These are phyloP conservation scores for Punica granatum DNA, from an alignment of 345 rosid genomes.

Conservation along the genomic window DNA sequence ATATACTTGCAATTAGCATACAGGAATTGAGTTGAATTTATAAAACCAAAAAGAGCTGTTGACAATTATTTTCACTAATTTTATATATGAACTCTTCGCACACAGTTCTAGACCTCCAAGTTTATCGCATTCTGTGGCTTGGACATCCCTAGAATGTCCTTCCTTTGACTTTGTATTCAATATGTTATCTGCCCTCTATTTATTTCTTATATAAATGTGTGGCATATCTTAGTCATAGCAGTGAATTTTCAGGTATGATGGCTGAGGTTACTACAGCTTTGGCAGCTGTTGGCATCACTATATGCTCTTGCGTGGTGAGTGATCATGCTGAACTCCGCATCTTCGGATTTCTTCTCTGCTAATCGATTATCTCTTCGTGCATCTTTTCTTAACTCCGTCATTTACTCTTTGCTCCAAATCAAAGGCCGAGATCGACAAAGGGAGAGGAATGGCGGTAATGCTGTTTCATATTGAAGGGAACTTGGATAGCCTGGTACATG, in stretches of 20 bases:
- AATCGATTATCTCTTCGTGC: background rate
- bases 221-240: too few relatives aligned
- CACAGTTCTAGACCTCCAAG: background rate
- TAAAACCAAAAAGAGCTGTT: background rate
- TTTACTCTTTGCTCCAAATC: background rate
- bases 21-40: background rate
- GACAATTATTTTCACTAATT: background rate
- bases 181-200: background rate
- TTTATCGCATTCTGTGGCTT: background rate
- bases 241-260: constrained; percentile 54
- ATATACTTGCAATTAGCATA: too few relatives aligned
- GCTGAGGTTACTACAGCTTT: constrained; percentile 78
- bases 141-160: background rate
- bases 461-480: constrained; percentile 78
- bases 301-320: constrained; percentile 82
- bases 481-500: constrained; percentile 59
- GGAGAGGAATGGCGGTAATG: constrained; percentile 88
- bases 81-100: background rate
- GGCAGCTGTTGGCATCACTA: constrained; percentile 52
- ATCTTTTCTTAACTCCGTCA: background rate
- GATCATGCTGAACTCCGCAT: background rate
- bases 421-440: constrained; percentile 86
- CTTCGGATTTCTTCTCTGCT: constrained; percentile 1
- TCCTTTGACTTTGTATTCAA: background rate
- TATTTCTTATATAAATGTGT: background rate